These are phyloP conservation scores for Eucalyptus fibrosa DNA, from an alignment of 345 rosid species.

Conservation along the genomic window DNA sequence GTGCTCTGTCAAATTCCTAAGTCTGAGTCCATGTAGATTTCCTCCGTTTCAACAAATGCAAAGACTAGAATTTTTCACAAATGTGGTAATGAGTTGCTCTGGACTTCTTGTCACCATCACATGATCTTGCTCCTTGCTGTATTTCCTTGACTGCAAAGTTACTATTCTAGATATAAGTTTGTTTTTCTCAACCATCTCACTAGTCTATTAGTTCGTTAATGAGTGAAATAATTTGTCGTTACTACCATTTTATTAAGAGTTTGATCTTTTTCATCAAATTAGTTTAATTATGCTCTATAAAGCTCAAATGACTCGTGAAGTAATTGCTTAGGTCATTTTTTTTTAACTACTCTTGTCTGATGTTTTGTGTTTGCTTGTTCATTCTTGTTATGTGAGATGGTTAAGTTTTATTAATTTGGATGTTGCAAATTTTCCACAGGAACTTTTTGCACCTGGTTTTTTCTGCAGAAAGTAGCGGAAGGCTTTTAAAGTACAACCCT, in stretches of 20 bases:
- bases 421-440: slow-evolving; percentile 24
- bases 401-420: neutral
- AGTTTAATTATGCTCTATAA: neutral
- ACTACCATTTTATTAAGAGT: neutral
- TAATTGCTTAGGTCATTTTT: neutral
- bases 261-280: neutral
- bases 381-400: neutral
- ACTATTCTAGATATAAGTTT: neutral
- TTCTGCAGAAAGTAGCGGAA: slow-evolving; percentile 60
- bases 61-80: neutral
- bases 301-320: neutral
- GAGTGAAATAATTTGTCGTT: neutral
- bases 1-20: neutral
- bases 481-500: slow-evolving; percentile 69
- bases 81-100: neutral
- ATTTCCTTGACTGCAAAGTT: neutral
- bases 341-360: neutral
- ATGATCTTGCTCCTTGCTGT: neutral
- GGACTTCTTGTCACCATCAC: neutral
- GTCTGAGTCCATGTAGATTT: neutral
- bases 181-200: neutral
- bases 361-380: neutral
- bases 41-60: neutral
- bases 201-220: neutral
- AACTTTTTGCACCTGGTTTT: slow-evolving; percentile 78